phyloP scores from a whole-genome alignment of 1,284 basidiomycete species.

The Ustilago nuda region DNA sequence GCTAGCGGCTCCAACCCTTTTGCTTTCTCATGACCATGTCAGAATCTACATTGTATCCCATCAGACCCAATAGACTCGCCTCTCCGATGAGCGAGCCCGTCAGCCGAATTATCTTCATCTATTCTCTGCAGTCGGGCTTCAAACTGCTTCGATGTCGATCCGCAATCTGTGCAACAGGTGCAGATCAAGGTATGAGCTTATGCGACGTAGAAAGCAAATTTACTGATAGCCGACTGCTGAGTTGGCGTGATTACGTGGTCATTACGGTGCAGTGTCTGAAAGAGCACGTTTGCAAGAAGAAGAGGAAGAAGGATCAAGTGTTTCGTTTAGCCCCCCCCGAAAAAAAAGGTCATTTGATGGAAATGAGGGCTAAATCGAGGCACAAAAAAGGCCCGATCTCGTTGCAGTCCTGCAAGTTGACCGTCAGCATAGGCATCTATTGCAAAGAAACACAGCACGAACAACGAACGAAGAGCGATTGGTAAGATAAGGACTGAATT shows the following conservation, averaged over 20 bases:
- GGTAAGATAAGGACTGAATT: constrained; percentile 4
- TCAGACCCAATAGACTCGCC: no score
- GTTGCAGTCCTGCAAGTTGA: background rate
- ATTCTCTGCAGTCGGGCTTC: no score
- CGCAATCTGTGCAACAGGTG: no score
- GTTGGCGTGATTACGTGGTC: background rate
- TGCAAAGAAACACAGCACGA: background rate
- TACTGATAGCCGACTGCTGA: background rate
- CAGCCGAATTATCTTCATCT: no score
- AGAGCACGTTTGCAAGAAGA: background rate
- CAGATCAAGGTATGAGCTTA: no score
- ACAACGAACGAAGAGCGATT: background rate
- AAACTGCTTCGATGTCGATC: no score
- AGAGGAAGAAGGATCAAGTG: no score
- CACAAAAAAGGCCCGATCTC: background rate
- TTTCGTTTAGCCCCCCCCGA: background rate
- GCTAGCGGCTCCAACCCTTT: background rate
- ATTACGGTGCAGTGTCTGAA: background rate
- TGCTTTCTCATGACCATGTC: background rate
- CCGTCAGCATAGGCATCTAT: background rate
- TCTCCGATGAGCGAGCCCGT: no score
- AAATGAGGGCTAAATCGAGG: background rate
- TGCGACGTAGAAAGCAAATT: background rate
- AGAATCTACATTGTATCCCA: no score
- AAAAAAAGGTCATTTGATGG: background rate